Percentiles rank a stretch among this genome's conserved stretches.
Evolutionary conservation across 352 stramenopile genomes (phyloP).

Genomic region (Phytophthora pini): DNA sequence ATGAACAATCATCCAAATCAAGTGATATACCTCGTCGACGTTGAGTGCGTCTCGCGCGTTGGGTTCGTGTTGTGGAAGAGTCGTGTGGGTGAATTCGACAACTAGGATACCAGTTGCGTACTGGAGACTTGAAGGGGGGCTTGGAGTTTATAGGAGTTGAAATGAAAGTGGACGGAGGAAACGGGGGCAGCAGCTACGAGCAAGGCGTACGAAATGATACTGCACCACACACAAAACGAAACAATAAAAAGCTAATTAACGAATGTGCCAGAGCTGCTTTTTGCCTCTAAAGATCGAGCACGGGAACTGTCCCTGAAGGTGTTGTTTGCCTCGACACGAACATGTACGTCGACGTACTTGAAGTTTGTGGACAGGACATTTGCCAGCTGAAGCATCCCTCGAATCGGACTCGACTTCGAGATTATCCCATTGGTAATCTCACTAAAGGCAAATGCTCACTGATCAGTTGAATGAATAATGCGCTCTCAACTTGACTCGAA

Average conservation of each 20-base stretch:
- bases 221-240: slow-evolving; percentile 25
- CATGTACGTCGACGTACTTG: slow-evolving; percentile 6
- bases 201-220: slow-evolving; percentile 12
- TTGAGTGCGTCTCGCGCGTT: slow-evolving; percentile 13
- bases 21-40: slow-evolving; percentile 8
- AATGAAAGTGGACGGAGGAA: slow-evolving; percentile 1
- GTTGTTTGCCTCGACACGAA: too few species aligned
- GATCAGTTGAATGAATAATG: neutral
- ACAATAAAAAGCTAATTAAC: slow-evolving; percentile 46
- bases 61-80: slow-evolving; percentile 11
- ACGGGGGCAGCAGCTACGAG: slow-evolving; percentile 14
- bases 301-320: too few species aligned
- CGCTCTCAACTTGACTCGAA: slow-evolving; percentile 51
- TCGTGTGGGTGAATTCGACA: neutral
- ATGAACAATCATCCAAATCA: slow-evolving; percentile 22
- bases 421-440: neutral
- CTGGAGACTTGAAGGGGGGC: neutral
- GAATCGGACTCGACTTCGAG: neutral
- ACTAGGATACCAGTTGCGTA: neutral
- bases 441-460: neutral
- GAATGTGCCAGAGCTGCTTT: slow-evolving; percentile 19
- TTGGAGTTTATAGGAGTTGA: neutral
- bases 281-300: neutral
- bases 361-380: slow-evolving; percentile 9
- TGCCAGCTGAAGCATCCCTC: slow-evolving; percentile 7